A percentile compares a stretch with the other conserved stretches of the same genome.
These are phyloP conservation scores for Camellia oleifera DNA, from an alignment of 179 eudicot genomes.

Conservation along the genomic window DNA sequence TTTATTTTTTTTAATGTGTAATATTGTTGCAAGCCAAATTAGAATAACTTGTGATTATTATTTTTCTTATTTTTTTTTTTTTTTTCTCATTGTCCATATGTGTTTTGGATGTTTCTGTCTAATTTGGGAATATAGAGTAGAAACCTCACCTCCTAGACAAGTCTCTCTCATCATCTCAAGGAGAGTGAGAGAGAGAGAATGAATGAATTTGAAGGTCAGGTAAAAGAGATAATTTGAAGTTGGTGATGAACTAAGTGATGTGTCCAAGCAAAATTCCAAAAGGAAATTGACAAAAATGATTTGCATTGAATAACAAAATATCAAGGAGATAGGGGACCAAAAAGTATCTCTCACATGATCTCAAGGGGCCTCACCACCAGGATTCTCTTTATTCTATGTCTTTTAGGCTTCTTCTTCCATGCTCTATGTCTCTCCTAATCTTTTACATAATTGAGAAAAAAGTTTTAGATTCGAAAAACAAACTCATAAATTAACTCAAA, in stretches of 20 bases:
- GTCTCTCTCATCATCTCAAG: neutral
- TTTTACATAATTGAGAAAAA: too few species aligned
- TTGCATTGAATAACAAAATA: neutral
- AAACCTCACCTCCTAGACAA: neutral
- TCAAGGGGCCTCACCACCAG: constrained; percentile 4
- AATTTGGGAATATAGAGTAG: neutral
- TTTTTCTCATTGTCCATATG: neutral
- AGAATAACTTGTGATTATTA: too few species aligned
- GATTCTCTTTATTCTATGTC: neutral
- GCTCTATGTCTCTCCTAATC: too few species aligned
- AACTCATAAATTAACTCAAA: too few species aligned
- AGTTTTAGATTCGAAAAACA: too few species aligned
- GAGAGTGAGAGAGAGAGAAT: neutral
- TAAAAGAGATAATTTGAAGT: too few species aligned
- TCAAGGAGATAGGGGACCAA: neutral
- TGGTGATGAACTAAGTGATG: neutral
- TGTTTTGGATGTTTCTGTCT: neutral
- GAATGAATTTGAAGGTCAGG: too few species aligned
- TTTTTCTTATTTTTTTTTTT: too few species aligned
- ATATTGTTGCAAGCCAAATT: too few species aligned
- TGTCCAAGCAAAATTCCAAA: constrained; percentile 8
- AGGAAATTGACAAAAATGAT: neutral
- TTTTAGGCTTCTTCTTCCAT: neutral
- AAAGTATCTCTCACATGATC: neutral
- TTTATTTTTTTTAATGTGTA: too few species aligned